Base-by-base conservation (phyloP, 306 rosid genomes). In the Glycine soja region DNA sequence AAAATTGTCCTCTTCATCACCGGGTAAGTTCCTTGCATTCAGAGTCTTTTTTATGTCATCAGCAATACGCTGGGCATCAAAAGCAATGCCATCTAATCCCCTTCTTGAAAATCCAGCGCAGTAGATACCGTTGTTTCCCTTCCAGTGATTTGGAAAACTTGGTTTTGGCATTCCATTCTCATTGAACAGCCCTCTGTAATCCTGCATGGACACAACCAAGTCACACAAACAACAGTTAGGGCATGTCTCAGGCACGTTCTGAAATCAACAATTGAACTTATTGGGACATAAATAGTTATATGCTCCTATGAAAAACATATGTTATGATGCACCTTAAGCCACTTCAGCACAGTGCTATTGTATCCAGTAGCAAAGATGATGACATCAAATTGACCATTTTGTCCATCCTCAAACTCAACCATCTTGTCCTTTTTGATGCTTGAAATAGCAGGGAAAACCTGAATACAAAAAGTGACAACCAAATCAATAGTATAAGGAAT, bases 331-430 rank as follows among this genome's bases (percentile, higher is more conserved):
- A 92, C 94, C 97, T 90, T 74, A 3, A 90, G 95, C 97, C 95
- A 92, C 0, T 86, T 85, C 3, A 72, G 59, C 65, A 92, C 93
- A 4, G 82, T 86, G 85, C 75, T 88, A 42, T 30, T 89, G 72
- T 90, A 92, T 43, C 95, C 97, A 0, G 97, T 92, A 4, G 97
- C 93, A 75, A 92, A 90, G 51, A 92, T 43, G 14, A 92, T 92
- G 2, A 80, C 80, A n/a, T 90, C 95, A 73, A 85, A 89, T 38
- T 45, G 42, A 14, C 58, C 73, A 4, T 4, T 7, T 45, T 18
- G 47, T 15, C 92, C 93, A 70, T 92, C 80, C 0, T 56, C 88
- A 66, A 92, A 90, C 40, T 82, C 79, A 16, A 84, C 36, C 0
- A 3, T 38, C 10, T 75, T 64, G 6, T 82, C 85, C 36, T 79